Percentiles rank a stretch among this genome's conserved stretches.
Conservation (phyloP, 2,329 filamentous ascomycete genomes). For the Mycosphaerella arachidis region DNA sequence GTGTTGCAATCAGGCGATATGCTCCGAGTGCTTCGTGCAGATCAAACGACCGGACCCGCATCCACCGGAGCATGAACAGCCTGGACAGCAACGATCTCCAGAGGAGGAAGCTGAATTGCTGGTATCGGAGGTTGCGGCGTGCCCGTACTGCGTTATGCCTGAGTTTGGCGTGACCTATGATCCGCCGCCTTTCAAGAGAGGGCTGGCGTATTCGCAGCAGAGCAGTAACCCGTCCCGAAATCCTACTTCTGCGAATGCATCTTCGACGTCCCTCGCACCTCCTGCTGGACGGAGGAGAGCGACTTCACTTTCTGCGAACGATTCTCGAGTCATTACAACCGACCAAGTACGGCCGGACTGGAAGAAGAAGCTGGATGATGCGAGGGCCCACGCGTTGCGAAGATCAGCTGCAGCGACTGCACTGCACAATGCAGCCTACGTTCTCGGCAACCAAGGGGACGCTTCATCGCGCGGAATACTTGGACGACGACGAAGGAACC, state of each 20-base stretch:
- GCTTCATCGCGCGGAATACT: conserved; percentile 25
- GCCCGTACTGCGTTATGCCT: conserved; percentile 89
- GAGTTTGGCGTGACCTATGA: conserved; percentile 97
- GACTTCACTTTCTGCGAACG: conserved; percentile 72
- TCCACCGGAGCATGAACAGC: conserved; percentile 62
- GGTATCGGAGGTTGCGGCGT: conserved; percentile 85
- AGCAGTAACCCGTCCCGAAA: conserved; percentile 48
- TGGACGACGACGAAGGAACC: conserved; percentile 47
- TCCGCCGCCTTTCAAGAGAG: conserved; percentile 80
- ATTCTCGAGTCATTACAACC: conserved; percentile 83
- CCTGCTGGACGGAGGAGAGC: conserved; percentile 52
- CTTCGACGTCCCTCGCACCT: conserved; percentile 68
- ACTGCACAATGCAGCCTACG: conserved; percentile 87
- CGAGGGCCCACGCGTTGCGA: conserved; percentile 77
- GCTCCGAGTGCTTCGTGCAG: conserved; percentile 97
- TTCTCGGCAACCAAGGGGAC: conserved; percentile 60
- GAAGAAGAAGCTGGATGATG: conserved; percentile 81
- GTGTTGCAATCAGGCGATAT: conserved; percentile 94
- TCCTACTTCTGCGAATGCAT: conserved; percentile 71
- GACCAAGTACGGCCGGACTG: conserved; percentile 91
- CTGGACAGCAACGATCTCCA: conserved; percentile 30
- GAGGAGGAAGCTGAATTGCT: conserved; percentile 58
- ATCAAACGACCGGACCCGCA: conserved; percentile 94
- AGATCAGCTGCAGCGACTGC: conserved; percentile 90
- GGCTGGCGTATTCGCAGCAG: conserved; percentile 64